These are phyloP conservation scores for Mollisiaceae sp. DNA, from an alignment of 2,329 filamentous ascomycete genomes.

Conservation along the genomic window DNA sequence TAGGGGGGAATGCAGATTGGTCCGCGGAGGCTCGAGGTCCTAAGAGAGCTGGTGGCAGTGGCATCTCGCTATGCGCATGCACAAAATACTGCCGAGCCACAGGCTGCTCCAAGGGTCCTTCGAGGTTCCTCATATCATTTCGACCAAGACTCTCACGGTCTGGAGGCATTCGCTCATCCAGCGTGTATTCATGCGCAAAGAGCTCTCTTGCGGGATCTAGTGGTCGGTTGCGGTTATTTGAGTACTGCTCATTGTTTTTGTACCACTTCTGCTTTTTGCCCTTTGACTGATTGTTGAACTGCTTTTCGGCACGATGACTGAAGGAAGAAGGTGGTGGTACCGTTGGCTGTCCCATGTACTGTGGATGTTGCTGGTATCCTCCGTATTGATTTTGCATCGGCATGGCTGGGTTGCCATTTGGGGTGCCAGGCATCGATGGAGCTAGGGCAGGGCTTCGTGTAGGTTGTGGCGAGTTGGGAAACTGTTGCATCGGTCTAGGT, in stretches of 20 bases:
- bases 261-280: constrained; percentile 26
- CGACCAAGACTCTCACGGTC: constrained; percentile 33
- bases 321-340: constrained; percentile 55
- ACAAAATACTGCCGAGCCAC: constrained; percentile 31
- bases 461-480: constrained; percentile 67
- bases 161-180: constrained; percentile 29
- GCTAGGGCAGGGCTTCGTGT: constrained; percentile 69
- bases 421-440: constrained; percentile 69
- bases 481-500: constrained; percentile 48
- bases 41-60: constrained; percentile 24
- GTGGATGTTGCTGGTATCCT: constrained; percentile 44
- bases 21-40: constrained; percentile 23
- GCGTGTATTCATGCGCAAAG: constrained; percentile 33
- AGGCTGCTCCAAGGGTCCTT: constrained; percentile 28
- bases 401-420: constrained; percentile 71
- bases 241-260: constrained; percentile 37
- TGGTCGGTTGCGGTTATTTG: constrained; percentile 29
- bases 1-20: constrained; percentile 32
- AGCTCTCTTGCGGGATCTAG: constrained; percentile 36
- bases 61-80: constrained; percentile 24
- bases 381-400: constrained; percentile 63
- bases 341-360: constrained; percentile 49
- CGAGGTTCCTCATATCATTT: constrained; percentile 27
- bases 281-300: constrained; percentile 19
- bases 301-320: constrained; percentile 19